Evolutionary conservation across 495 filamentous ascomycete genomes (phyloP), one percentile per base, ranked within the genome.

Genomic region (Trichoderma reesei): DNA sequence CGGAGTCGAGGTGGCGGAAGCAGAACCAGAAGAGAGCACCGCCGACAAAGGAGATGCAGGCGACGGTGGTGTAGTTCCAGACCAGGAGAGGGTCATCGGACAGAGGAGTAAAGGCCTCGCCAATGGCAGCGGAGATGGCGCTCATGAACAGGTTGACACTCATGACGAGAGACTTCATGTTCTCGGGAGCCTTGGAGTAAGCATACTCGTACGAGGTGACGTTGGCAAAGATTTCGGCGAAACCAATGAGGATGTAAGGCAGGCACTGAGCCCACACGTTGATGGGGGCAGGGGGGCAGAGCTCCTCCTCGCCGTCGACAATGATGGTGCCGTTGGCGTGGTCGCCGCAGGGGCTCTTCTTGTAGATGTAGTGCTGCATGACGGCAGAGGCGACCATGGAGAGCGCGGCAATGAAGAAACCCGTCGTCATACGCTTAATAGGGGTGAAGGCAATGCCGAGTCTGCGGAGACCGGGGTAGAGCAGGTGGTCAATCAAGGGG

Each of bases 121-220:
- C 83, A 59, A 91, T 76, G 26, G 87, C 86, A 31, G 85, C 75
- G 0, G 84, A 82, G 70, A 90, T 77, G 26, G 88, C 87, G 56
- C 79, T 84, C 74, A 82, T 84, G 74, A 90, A 87, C 51, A 88
- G 79, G 36, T 80, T 80, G 59, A 88, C 73, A 8, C 83, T 79
- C 66, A 82, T 84, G 59, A 90, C 84, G 13, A 90, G 77, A 4
- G 85, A 87, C 18, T 85, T 80, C 88, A 91, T 90, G 72, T 87
- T 90, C 62, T 75, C 79, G 3, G 89, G 89, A 0, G 89, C 88
- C 73, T 91, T 89, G 65, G 86, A 89, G 70, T 83, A 90, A 6
- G 88, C 89, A 64, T 90, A 91, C 65, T 86, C 83, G 61, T 80
- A 74, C 11, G 76, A 77, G 1, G 79, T 78, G 66, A 81, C 77